These are phyloP conservation scores for Elaeis oleifera DNA, from an alignment of 202 grass and related monocot genomes.

Conservation along the genomic window DNA sequence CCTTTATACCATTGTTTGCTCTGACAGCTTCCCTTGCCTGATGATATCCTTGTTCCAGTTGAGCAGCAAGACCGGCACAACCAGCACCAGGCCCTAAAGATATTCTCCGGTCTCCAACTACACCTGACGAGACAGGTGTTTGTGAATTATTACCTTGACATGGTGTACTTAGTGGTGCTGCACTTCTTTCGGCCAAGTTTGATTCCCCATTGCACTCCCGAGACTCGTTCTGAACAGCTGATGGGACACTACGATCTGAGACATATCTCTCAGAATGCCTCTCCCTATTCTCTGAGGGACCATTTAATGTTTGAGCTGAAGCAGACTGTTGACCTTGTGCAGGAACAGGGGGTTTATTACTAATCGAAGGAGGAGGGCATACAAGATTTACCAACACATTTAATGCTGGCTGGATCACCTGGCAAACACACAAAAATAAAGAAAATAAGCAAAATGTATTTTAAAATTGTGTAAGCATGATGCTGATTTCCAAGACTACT, in stretches of 20 bases:
- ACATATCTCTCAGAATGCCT: constrained; percentile 43
- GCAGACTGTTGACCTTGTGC: constrained; percentile 51
- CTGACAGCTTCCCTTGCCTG: constrained; percentile 92
- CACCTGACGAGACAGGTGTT: constrained; percentile 47
- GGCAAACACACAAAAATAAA: constrained; percentile 8
- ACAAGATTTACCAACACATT: constrained; percentile 96
- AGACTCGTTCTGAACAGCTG: constrained; percentile 37
- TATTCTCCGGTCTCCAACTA: constrained; percentile 82
- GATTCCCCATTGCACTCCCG: constrained; percentile 37
- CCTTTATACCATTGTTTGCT: constrained; percentile 96
- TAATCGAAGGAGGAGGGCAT: constrained; percentile 92
- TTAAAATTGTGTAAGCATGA: background rate
- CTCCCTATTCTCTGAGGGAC: constrained; percentile 54
- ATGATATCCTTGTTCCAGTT: constrained; percentile 90
- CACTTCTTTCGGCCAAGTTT: constrained; percentile 24
- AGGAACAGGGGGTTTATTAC: constrained; percentile 59
- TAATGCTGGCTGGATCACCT: constrained; percentile 86
- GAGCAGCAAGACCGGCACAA: constrained; percentile 91
- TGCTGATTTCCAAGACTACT: no score
- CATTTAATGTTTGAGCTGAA: constrained; percentile 36
- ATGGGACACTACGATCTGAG: constrained; percentile 32
- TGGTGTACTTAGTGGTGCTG: constrained; percentile 4
- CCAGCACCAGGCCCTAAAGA: constrained; percentile 79
- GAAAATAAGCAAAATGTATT: background rate
- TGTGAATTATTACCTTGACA: constrained; percentile 24